Evolutionary conservation across 805 yeast species (phyloP).

Genomic region (Ogataea angusta): DNA sequence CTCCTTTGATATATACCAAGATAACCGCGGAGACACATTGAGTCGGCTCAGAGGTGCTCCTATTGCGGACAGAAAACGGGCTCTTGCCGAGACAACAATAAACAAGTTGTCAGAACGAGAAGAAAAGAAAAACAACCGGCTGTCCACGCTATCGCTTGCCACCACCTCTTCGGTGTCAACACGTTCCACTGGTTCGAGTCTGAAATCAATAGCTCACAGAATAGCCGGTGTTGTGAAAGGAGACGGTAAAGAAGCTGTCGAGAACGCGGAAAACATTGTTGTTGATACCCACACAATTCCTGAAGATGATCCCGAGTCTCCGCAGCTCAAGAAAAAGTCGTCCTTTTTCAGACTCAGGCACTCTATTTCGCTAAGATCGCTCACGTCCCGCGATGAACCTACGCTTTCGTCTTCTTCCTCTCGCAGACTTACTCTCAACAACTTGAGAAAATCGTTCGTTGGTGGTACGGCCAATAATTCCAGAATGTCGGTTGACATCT

Average conservation of each 20-base stretch:
- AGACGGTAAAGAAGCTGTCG: conserved; percentile 2
- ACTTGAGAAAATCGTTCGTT: conserved; percentile 18
- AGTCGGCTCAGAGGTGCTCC: conserved; percentile 10
- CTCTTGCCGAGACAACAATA: conserved; percentile 4
- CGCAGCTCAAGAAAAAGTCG: conserved; percentile 19
- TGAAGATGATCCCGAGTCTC: neutral
- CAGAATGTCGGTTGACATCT: conserved; percentile 37
- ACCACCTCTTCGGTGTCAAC: conserved; percentile 19
- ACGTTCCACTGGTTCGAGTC: conserved; percentile 21
- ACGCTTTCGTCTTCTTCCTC: conserved; percentile 15
- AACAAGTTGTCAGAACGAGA: conserved; percentile 13
- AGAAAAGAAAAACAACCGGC: conserved; percentile 12
- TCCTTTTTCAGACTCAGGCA: conserved; percentile 28
- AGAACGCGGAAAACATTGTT: neutral
- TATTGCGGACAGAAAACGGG: conserved; percentile 1
- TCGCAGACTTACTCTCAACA: conserved; percentile 10
- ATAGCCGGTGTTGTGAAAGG: conserved; percentile 18
- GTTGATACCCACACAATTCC: neutral
- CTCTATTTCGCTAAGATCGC: conserved; percentile 31
- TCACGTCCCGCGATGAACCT: conserved; percentile 19
- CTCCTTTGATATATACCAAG: conserved; percentile 1
- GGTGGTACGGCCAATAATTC: conserved; percentile 16
- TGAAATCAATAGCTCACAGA: conserved; percentile 24
- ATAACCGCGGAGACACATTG: conserved; percentile 12
- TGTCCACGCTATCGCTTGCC: conserved; percentile 19